Conservation (phyloP, 1,284 basidiomycete genomes). For the Austroboletus niveus region DNA sequence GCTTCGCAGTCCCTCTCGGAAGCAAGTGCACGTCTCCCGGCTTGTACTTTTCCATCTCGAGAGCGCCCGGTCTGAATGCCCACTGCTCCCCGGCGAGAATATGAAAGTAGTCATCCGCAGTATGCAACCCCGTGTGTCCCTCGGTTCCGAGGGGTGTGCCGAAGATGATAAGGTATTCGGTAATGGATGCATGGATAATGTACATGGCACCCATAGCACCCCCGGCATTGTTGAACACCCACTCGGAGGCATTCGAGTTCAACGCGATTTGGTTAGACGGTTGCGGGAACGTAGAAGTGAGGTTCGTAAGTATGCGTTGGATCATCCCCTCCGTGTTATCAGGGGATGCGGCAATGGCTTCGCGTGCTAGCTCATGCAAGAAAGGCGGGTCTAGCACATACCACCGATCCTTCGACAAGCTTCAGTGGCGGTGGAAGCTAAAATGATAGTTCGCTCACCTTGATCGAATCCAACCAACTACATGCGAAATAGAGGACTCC, state of each 20-base stretch:
- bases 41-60: conserved; percentile 83
- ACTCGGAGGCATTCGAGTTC: conserved; percentile 71
- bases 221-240: conserved; percentile 98
- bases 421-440: not conserved
- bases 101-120: conserved; percentile 97
- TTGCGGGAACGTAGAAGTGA: conserved; percentile 64
- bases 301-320: conserved; percentile 71
- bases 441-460: conserved; percentile 36
- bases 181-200: conserved; percentile 91
- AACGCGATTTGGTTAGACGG: conserved; percentile 46
- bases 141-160: conserved; percentile 96
- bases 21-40: conserved; percentile 86
- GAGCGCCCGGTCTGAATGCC: conserved; percentile 80
- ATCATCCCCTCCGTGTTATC: conserved; percentile 71
- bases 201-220: conserved; percentile 99
- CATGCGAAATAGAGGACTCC: conserved; percentile 43
- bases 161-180: conserved; percentile 94
- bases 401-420: conserved; percentile 45
- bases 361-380: conserved; percentile 67
- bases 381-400: conserved; percentile 71
- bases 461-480: conserved; percentile 55
- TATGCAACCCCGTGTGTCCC: conserved; percentile 92
- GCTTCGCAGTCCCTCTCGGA: conserved; percentile 82
- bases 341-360: conserved; percentile 64
- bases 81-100: conserved; percentile 93